Conservation (phyloP, 805 yeast species). For the Zygoascus tannicola region DNA sequence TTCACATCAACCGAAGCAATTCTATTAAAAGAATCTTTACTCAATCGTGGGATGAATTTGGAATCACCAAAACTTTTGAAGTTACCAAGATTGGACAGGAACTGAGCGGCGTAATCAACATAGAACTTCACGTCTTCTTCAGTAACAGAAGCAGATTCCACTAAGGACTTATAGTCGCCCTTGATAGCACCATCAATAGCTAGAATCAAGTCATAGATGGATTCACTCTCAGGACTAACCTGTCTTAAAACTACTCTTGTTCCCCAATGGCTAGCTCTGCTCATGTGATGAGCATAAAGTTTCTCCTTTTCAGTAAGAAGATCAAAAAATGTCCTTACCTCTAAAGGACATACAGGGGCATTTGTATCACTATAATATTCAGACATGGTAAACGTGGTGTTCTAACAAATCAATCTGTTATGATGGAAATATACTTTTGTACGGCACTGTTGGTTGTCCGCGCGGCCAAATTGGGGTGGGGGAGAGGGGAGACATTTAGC, state of each 20-base stretch:
- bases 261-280: constrained; percentile 79
- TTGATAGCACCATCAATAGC: constrained; percentile 43
- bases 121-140: constrained; percentile 37
- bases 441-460: too few relatives aligned
- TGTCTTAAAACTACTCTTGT: constrained; percentile 70
- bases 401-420: too few relatives aligned
- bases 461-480: too few relatives aligned
- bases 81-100: constrained; percentile 59
- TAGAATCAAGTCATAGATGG: constrained; percentile 61
- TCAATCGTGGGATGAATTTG: constrained; percentile 66
- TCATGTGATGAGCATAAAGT: constrained; percentile 72
- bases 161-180: constrained; percentile 44
- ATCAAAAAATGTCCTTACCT: constrained; percentile 62
- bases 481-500: too few relatives aligned
- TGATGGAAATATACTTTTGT: too few relatives aligned
- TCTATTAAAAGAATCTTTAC: constrained; percentile 38
- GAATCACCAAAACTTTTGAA: constrained; percentile 83
- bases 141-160: constrained; percentile 19
- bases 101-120: constrained; percentile 53
- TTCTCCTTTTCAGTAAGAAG: constrained; percentile 51
- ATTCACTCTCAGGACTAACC: constrained; percentile 74
- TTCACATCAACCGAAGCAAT: constrained; percentile 38
- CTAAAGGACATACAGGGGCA: constrained; percentile 63
- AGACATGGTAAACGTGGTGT: too few relatives aligned
- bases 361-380: constrained; percentile 41